Conservation (phyloP, 305 asterid genomes). For the Withania somnifera region DNA sequence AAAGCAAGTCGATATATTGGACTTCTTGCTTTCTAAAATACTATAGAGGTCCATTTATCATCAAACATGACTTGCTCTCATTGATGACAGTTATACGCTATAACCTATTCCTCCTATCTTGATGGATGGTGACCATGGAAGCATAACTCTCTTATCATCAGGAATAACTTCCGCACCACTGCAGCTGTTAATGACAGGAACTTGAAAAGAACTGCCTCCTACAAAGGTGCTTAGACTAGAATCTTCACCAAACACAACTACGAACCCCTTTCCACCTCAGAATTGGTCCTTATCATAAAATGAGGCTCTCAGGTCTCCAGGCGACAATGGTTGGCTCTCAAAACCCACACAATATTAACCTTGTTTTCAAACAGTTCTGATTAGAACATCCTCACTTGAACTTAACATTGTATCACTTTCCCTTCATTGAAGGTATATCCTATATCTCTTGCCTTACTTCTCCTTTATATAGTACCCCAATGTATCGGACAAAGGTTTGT, state of each 20-base stretch:
- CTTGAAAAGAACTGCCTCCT: background rate
- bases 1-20: background rate
- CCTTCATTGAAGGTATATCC: background rate
- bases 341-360: background rate
- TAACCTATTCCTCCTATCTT: background rate
- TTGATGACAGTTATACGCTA: background rate
- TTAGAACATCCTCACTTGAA: background rate
- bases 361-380: background rate
- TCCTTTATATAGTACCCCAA: background rate
- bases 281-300: background rate
- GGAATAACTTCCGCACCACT: background rate
- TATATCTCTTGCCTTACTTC: background rate
- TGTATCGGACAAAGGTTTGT: background rate
- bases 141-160: background rate
- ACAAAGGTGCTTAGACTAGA: background rate
- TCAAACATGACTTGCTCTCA: background rate
- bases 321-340: background rate
- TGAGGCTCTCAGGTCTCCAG: background rate
- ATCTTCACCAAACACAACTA: background rate
- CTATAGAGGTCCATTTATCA: background rate
- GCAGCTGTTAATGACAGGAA: background rate
- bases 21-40: background rate
- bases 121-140: background rate
- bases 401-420: background rate
- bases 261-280: background rate